Conservation (phyloP, 495 filamentous ascomycete species). For the Peziza echinospora region DNA sequence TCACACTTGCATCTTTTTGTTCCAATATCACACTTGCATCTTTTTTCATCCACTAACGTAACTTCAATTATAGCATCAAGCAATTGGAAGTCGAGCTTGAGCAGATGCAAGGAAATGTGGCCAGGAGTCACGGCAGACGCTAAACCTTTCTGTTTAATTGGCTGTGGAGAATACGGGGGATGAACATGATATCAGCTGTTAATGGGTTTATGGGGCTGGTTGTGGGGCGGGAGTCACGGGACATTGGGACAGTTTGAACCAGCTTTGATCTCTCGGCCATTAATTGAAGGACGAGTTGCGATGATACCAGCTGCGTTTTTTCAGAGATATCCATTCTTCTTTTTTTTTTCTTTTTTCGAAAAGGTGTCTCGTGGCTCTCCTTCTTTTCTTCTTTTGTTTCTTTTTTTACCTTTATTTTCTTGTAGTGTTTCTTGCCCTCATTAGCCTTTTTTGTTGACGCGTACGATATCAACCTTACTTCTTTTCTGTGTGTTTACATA, state of each 20-base stretch:
- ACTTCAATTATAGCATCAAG: conserved; percentile 85
- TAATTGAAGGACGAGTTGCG: not conserved
- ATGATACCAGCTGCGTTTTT: not conserved
- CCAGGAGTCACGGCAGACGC: conserved; percentile 88
- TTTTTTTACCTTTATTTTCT: not conserved
- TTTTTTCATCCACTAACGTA: too few species aligned
- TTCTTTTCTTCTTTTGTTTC: not conserved
- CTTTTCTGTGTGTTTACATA: not conserved
- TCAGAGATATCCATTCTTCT: not conserved
- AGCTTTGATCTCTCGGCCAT: not conserved
- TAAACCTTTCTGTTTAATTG: conserved; percentile 26
- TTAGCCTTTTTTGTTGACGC: not conserved
- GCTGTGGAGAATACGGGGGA: not conserved
- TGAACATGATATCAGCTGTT: not conserved
- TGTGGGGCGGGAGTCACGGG: not conserved
- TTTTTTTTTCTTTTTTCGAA: not conserved
- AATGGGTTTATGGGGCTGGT: not conserved
- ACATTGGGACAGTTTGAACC: not conserved
- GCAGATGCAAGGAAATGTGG: conserved; percentile 72
- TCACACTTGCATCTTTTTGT: too few species aligned
- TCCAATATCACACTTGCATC: too few species aligned
- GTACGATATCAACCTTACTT: not conserved
- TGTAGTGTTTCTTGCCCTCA: not conserved
- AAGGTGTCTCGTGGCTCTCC: not conserved
- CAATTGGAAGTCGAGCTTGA: conserved; percentile 82